Evolutionary conservation across 164 flowering plant genomes (phyloP).

Genomic region (Magnolia officinalis): DNA sequence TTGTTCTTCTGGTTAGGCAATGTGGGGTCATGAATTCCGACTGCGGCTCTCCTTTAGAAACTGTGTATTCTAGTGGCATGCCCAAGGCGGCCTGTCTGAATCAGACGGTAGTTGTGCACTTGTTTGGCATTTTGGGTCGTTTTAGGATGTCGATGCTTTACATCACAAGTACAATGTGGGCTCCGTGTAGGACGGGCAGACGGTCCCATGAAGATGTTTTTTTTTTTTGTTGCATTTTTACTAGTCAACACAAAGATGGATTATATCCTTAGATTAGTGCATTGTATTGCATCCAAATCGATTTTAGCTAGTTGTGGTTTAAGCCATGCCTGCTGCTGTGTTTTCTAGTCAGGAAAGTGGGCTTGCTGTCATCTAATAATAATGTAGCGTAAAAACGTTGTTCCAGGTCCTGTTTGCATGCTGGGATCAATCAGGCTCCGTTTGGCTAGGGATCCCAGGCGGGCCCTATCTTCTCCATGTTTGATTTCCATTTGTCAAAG

Average conservation of each 20-base stretch:
- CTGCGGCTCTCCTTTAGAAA: background rate
- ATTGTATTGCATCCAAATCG: background rate
- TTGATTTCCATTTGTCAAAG: too few relatives aligned
- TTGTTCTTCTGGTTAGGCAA: slow-evolving; percentile 42
- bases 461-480: too few relatives aligned
- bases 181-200: background rate
- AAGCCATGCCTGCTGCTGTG: background rate
- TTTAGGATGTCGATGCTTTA: background rate
- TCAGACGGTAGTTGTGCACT: background rate
- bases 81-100: background rate
- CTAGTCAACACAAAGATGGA: background rate
- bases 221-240: background rate
- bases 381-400: too few relatives aligned
- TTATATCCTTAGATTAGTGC: background rate
- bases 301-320: background rate
- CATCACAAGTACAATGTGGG: background rate
- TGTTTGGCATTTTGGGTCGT: background rate
- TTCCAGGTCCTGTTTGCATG: too few relatives aligned
- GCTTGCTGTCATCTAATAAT: background rate
- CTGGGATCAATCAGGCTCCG: too few relatives aligned
- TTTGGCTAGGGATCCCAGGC: too few relatives aligned
- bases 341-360: background rate
- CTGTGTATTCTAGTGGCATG: background rate
- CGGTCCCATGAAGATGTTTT: background rate
- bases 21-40: slow-evolving; percentile 15